These are phyloP conservation scores for Lactarius deliciosus DNA, from an alignment of 768 basidiomycete species.

Conservation along the genomic window DNA sequence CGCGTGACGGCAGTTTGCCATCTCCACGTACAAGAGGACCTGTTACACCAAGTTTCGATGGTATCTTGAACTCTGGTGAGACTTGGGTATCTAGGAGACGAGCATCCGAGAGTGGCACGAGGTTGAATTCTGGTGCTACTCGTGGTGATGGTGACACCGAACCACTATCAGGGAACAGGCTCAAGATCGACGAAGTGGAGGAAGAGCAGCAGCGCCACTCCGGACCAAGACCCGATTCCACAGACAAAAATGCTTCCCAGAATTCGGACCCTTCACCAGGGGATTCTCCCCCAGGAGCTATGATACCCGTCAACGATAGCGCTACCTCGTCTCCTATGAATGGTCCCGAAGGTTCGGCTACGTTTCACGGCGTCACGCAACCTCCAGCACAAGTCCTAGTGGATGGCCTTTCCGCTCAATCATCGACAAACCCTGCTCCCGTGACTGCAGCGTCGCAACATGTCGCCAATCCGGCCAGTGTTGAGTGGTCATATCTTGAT, in stretches of 20 bases:
- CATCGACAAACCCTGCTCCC: conserved; percentile 3
- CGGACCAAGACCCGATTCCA: background rate
- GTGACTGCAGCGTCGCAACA: conserved; percentile 41
- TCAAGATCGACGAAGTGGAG: conserved; percentile 61
- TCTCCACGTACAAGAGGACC: conserved; percentile 67
- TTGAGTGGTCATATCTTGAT: conserved; percentile 93
- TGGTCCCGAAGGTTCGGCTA: conserved; percentile 10
- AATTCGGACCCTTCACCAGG: background rate
- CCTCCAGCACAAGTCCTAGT: background rate
- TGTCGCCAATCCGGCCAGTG: conserved; percentile 51
- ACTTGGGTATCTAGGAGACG: conserved; percentile 68
- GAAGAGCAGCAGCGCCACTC: conserved; percentile 36
- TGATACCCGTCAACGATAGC: background rate
- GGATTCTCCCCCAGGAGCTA: background rate
- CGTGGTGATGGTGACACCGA: conserved; percentile 44
- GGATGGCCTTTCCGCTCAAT: conserved; percentile 9
- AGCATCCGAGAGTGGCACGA: conserved; percentile 54
- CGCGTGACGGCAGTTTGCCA: conserved; percentile 58
- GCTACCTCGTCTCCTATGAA: conserved; percentile 7
- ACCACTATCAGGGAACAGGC: conserved; percentile 42
- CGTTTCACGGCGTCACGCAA: conserved; percentile 6
- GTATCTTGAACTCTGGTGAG: conserved; percentile 65
- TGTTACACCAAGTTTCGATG: conserved; percentile 64
- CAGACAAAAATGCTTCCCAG: background rate
- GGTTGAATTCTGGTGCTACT: conserved; percentile 40